Percentiles rank a stretch among this genome's conserved stretches.
Evolutionary conservation across 208 protist species (phyloP).

Genomic region (Phytomonas sp.): DNA sequence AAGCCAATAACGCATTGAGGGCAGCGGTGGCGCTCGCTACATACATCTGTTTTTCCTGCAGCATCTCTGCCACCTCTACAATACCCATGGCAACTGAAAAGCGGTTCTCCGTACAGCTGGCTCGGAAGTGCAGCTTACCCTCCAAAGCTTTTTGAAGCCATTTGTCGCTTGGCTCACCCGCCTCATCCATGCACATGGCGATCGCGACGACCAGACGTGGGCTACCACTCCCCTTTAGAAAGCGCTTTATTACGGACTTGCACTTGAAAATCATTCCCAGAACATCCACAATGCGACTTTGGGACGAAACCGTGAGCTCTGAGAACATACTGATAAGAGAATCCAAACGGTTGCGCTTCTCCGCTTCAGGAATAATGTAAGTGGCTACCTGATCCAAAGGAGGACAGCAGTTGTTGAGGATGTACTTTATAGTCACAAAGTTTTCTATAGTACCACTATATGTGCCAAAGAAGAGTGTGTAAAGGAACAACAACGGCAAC

Average conservation of each 20-base stretch:
- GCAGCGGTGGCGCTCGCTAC: slow-evolving; percentile 71
- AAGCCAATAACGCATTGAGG: slow-evolving; percentile 64
- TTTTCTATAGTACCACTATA: slow-evolving; percentile 76
- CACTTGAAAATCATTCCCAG: slow-evolving; percentile 56
- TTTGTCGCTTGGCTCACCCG: slow-evolving; percentile 61
- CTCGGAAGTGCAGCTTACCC: slow-evolving; percentile 73
- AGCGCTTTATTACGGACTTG: slow-evolving; percentile 54
- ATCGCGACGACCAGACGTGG: slow-evolving; percentile 76
- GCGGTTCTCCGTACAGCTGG: slow-evolving; percentile 77
- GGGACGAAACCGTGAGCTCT: slow-evolving; percentile 57
- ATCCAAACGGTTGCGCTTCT: slow-evolving; percentile 50
- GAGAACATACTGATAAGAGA: slow-evolving; percentile 69
- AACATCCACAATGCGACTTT: slow-evolving; percentile 54
- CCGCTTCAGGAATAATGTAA: slow-evolving; percentile 59
- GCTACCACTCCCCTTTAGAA: slow-evolving; percentile 60
- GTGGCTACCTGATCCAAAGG: slow-evolving; percentile 50
- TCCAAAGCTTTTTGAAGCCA: slow-evolving; percentile 79
- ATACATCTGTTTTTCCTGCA: slow-evolving; percentile 75
- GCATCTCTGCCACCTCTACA: slow-evolving; percentile 79
- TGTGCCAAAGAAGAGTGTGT: slow-evolving; percentile 51
- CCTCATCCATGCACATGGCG: slow-evolving; percentile 86
- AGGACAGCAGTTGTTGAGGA: slow-evolving; percentile 49
- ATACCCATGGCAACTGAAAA: slow-evolving; percentile 81
- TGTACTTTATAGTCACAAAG: slow-evolving; percentile 52
- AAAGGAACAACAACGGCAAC: slow-evolving; percentile 69